A percentile compares a stretch with the other conserved stretches of the same genome.
Conservation (phyloP, 129 eudicot genomes). For the Pittosporum tobira region DNA sequence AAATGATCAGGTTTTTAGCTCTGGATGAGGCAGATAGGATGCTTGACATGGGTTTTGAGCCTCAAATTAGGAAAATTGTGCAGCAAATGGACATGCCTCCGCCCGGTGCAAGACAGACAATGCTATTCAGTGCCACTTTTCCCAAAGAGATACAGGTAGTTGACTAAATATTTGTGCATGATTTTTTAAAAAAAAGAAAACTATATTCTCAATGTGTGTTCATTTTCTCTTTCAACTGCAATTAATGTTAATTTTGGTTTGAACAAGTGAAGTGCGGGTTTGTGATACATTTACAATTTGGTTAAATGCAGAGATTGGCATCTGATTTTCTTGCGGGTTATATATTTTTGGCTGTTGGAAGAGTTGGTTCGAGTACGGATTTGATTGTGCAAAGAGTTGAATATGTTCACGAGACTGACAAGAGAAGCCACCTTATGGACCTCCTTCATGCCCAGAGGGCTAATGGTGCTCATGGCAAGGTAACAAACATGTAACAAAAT, state of each 20-base stretch:
- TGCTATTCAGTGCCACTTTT: constrained; percentile 86
- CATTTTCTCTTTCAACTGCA: no score
- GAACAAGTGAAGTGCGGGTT: no score
- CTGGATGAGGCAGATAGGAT: constrained; percentile 92
- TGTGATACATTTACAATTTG: not conserved
- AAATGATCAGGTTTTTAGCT: constrained; percentile 60
- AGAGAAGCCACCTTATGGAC: no score
- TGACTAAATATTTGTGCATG: no score
- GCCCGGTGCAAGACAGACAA: constrained; percentile 66
- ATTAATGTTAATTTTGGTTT: no score
- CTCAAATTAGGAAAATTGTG: constrained; percentile 71
- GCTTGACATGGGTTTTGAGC: no score
- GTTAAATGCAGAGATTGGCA: constrained; percentile 54
- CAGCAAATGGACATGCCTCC: constrained; percentile 92
- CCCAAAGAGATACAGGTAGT: constrained; percentile 96
- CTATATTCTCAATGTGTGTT: no score
- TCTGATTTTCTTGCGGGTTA: constrained; percentile 52
- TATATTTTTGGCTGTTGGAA: no score
- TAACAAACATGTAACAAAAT: not conserved
- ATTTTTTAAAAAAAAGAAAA: no score
- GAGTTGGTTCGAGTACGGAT: no score
- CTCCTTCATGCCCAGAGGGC: constrained; percentile 53
- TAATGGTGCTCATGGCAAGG: constrained; percentile 47
- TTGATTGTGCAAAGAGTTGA: constrained; percentile 62
- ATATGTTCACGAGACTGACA: constrained; percentile 50